A percentile compares a stretch with the other conserved stretches of the same genome.
Evolutionary conservation across 257 asterid genomes (phyloP).

Genomic region (Nicotiana tabacum): DNA sequence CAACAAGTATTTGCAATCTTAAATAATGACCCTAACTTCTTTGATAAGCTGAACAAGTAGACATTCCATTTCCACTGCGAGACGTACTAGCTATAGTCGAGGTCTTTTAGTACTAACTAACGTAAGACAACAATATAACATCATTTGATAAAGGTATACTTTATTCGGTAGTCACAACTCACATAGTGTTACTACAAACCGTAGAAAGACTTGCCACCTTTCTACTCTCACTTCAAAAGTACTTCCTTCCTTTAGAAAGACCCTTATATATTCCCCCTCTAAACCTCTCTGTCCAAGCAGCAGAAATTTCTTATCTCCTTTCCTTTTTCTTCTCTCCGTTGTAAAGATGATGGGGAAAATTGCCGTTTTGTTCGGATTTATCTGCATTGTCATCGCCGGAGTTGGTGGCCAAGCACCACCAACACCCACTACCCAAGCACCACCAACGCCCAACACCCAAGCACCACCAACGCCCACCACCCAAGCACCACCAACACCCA

Average conservation of each 20-base stretch:
- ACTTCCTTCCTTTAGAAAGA: background rate
- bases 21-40: no score
- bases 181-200: background rate
- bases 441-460: slow-evolving; percentile 18
- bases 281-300: slow-evolving; percentile 8
- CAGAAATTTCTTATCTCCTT: background rate
- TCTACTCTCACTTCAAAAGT: background rate
- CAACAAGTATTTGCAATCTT: no score
- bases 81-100: background rate
- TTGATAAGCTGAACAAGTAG: no score
- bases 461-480: background rate
- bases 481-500: background rate
- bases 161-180: background rate
- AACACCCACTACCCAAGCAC: slow-evolving; percentile 33
- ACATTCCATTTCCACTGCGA: no score
- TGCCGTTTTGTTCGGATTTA: slow-evolving; percentile 23
- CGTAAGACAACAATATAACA: background rate
- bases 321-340: background rate
- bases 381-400: slow-evolving; percentile 51
- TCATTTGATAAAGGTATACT: no score
- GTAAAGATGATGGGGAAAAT: slow-evolving; percentile 44
- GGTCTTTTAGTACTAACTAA: background rate
- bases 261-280: slow-evolving; percentile 33
- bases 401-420: slow-evolving; percentile 65
- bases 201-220: slow-evolving; percentile 1